Percentiles rank a stretch among this genome's conserved stretches.
Evolutionary conservation across 225 moss, liverwort and hornwort genomes (phyloP).

Genomic region (Ulota crispa): DNA sequence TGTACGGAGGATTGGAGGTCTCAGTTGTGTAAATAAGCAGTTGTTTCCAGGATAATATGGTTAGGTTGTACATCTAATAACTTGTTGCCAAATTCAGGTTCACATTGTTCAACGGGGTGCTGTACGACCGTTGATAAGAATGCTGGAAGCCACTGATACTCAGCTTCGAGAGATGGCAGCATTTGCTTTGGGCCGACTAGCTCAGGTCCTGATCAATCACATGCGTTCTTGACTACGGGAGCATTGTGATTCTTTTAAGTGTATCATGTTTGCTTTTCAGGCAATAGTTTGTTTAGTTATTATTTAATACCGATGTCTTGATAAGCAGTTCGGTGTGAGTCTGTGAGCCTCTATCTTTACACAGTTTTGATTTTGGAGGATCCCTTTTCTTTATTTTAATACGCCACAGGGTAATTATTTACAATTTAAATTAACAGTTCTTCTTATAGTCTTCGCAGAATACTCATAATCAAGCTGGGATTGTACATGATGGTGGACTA

Average conservation of each 20-base stretch:
- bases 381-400: not conserved
- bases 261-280: conserved; percentile 1
- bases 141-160: conserved; percentile 96
- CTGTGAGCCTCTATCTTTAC: not conserved
- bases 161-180: conserved; percentile 99
- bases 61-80: not conserved
- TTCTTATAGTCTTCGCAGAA: conserved; percentile 99
- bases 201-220: conserved; percentile 85
- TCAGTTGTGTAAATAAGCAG: not conserved
- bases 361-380: not conserved
- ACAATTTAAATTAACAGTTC: conserved; percentile 61
- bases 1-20: not conserved
- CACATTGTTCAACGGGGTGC: conserved; percentile 99
- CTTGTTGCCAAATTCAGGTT: conserved; percentile 52
- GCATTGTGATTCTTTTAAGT: not conserved
- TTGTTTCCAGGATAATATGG: not conserved
- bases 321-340: not conserved
- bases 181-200: conserved; percentile 95
- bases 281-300: not conserved
- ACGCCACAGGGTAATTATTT: not conserved
- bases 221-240: not conserved
- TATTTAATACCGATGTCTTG: not conserved
- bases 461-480: conserved; percentile 99
- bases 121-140: conserved; percentile 88
- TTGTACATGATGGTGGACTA: conserved; percentile 98